A percentile compares a stretch with the other conserved stretches of the same genome.
Evolutionary conservation across 345 rosid genomes (phyloP).

Genomic region (Cardiospermum halicacabum): DNA sequence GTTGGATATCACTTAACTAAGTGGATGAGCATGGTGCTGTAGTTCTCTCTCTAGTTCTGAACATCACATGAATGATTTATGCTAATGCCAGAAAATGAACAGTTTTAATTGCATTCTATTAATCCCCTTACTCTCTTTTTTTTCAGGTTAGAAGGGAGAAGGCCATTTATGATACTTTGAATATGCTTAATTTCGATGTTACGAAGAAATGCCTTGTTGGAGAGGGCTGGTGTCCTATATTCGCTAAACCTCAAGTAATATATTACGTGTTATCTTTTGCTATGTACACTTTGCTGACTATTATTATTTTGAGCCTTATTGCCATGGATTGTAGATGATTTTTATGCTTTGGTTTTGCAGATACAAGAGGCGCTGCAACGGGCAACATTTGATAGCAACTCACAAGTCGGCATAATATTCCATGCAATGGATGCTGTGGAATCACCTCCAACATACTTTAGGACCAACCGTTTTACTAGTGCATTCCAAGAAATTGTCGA

Average conservation of each 20-base stretch:
- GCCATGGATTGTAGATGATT: constrained; percentile 12
- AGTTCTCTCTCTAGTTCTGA: constrained; percentile 8
- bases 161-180: constrained; percentile 81
- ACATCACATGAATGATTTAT: background rate
- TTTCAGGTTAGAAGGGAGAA: constrained; percentile 83
- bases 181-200: constrained; percentile 96
- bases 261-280: background rate
- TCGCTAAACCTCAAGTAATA: constrained; percentile 79
- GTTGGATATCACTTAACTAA: constrained; percentile 63
- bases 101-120: background rate
- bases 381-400: constrained; percentile 89
- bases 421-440: constrained; percentile 84
- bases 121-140: constrained; percentile 10
- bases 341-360: constrained; percentile 40
- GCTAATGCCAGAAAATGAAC: constrained; percentile 6
- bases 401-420: constrained; percentile 92
- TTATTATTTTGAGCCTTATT: constrained; percentile 3
- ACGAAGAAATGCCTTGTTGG: constrained; percentile 98
- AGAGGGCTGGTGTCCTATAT: constrained; percentile 97
- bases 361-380: constrained; percentile 87
- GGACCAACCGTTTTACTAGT: constrained; percentile 77
- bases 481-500: constrained; percentile 97
- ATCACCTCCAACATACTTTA: constrained; percentile 92
- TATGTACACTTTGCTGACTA: constrained; percentile 3
- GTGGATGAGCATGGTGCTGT: constrained; percentile 74